Conservation (phyloP, 768 basidiomycete genomes). For the Pisolithus albus region DNA sequence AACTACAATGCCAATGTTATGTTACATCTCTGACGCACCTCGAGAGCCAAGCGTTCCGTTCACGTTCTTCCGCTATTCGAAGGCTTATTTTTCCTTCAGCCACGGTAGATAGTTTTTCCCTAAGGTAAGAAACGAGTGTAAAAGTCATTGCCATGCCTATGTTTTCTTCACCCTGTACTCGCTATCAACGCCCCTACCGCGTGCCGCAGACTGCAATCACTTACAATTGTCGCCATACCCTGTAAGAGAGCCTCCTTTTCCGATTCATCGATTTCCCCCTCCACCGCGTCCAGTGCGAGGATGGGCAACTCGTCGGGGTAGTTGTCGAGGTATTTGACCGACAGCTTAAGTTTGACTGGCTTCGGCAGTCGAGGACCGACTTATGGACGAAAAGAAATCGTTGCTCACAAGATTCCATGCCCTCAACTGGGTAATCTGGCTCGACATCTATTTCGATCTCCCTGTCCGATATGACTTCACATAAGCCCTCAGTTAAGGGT, state of each 20-base stretch:
- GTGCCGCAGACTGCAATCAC: constrained; percentile 16
- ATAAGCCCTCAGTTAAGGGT: constrained; percentile 40
- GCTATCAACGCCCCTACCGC: background rate
- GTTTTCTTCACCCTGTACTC: constrained; percentile 68
- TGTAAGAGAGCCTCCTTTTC: constrained; percentile 51
- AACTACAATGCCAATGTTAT: constrained; percentile 1
- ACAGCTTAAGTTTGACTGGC: constrained; percentile 70
- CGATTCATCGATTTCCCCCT: constrained; percentile 56
- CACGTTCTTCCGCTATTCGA: constrained; percentile 53
- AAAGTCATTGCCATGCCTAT: constrained; percentile 98
- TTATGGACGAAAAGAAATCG: background rate
- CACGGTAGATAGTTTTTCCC: constrained; percentile 65
- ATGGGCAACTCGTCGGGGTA: constrained; percentile 85
- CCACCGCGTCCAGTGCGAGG: constrained; percentile 55
- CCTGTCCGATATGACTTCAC: constrained; percentile 77
- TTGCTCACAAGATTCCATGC: constrained; percentile 47
- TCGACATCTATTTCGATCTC: constrained; percentile 81
- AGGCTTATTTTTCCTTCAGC: constrained; percentile 54
- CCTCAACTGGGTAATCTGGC: constrained; percentile 70
- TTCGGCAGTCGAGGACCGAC: constrained; percentile 9
- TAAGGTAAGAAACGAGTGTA: constrained; percentile 78
- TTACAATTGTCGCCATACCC: constrained; percentile 51
- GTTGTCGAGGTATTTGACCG: constrained; percentile 67
- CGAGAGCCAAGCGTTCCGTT: constrained; percentile 67
- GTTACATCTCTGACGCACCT: constrained; percentile 41